Base-by-base conservation (phyloP, 257 asterid genomes). In the Nicotiana otophora region DNA sequence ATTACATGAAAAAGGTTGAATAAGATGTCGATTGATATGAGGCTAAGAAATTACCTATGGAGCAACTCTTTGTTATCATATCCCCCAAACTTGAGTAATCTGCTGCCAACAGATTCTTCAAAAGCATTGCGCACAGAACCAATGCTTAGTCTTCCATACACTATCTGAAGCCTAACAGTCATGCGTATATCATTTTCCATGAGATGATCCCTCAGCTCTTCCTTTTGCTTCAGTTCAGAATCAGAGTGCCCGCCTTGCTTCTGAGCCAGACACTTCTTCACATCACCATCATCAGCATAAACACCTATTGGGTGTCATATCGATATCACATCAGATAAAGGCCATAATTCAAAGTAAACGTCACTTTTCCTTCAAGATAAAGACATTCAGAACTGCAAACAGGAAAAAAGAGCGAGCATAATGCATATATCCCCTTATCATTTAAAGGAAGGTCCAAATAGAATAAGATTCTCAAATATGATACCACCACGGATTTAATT, bases 101-200 rank as follows among this genome's bases (percentile, higher is more conserved):
- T 87, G 89, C 86, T 87, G 77, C 97, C 99, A 4, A 94, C 92
- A 0, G 99, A 96, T 48, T 94, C 98, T 86, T 94, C 91, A 23
- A 94, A 96, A 48, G 98, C 98, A 83, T 86, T 90, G 46, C 97
- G 85, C 46, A 94, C 98, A 8, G 97, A 92, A 1, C 87, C 75
- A 69, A 96, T 93, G 82, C 93, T 94, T 87, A 96, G 63, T 81
- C 93, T 90, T 54, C 98, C 95, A 83, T 94, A 96, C 23, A 93
- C 98, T 81, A 96, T 94, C 83, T 93, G 98, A 67, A 96, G 95
- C 90, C 99, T 91, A 36, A 96, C 76, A 33, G 97, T 96, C 91
- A 93, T 89, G 85, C 91, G 55, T 17, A 94, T 88, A 86, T 93
- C 97, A 75, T 88, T 84, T 85, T 93, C 94, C 91, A 93, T 88